These are phyloP conservation scores for Paulinella micropora DNA, from an alignment of 78 protist genomes.

Conservation along the genomic window DNA sequence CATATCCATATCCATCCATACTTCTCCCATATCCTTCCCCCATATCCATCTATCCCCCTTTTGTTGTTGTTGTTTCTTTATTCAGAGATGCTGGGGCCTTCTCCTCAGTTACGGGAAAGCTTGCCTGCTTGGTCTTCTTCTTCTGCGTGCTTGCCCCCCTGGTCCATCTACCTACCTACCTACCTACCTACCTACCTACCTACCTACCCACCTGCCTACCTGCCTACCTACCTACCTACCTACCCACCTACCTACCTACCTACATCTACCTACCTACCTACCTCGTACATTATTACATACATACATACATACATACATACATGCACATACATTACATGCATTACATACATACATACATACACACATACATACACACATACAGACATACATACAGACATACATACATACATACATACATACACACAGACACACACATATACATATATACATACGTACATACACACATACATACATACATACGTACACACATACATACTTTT, in stretches of 20 bases:
- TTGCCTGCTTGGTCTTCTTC: neutral
- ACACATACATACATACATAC: neutral
- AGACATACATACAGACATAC: neutral
- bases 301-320: neutral
- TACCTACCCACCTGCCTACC: neutral
- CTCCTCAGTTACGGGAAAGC: too few species aligned
- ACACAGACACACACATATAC: neutral
- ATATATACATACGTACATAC: neutral
- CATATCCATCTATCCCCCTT: neutral
- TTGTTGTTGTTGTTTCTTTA: neutral
- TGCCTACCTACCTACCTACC: neutral
- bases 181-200: neutral
- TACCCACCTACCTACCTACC: neutral
- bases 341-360: neutral
- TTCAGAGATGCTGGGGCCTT: too few species aligned
- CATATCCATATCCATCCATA: neutral
- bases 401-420: neutral
- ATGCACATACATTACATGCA: neutral
- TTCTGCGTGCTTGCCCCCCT: neutral
- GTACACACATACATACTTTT: neutral
- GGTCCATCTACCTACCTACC: neutral
- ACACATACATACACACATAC: neutral
- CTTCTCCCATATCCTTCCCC: neutral
- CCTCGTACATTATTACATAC: neutral
- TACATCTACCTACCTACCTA: neutral